Conservation (phyloP, 164 flowering plant genomes). For the Vitis riparia region DNA sequence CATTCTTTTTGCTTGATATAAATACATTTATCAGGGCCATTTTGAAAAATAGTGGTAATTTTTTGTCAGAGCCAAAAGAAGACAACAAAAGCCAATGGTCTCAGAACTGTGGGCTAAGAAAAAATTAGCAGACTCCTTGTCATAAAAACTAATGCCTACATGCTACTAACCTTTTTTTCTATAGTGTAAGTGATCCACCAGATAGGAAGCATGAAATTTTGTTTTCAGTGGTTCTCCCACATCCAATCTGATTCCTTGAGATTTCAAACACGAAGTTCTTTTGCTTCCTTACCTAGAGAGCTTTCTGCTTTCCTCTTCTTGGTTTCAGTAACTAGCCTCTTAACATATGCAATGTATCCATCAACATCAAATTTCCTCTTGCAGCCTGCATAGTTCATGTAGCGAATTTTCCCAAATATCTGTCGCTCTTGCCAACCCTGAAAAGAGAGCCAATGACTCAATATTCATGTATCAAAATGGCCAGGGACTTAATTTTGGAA, state of each 20-base stretch:
- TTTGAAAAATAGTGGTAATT: too few relatives aligned
- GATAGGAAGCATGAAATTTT: too few relatives aligned
- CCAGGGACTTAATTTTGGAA: background rate
- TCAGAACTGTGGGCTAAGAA: too few relatives aligned
- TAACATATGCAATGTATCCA: conserved; percentile 74
- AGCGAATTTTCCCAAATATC: conserved; percentile 84
- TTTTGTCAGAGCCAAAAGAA: too few relatives aligned
- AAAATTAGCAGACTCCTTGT: too few relatives aligned
- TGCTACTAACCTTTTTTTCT: too few relatives aligned
- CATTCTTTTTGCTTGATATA: too few relatives aligned
- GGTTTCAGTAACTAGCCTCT: conserved; percentile 53
- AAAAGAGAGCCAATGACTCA: conserved; percentile 1
- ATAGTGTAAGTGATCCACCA: too few relatives aligned
- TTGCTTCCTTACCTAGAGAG: conserved; percentile 17
- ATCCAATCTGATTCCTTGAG: background rate
- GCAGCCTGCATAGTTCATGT: conserved; percentile 96
- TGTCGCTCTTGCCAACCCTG: conserved; percentile 96
- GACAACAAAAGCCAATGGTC: too few relatives aligned
- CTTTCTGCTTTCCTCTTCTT: conserved; percentile 74
- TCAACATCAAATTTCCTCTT: conserved; percentile 88
- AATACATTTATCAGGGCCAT: too few relatives aligned
- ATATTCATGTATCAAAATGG: background rate
- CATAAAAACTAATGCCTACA: too few relatives aligned
- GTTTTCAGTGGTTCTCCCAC: too few relatives aligned
- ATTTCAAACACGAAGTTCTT: conserved; percentile 14